Conservation (phyloP, 192 early-diverging fungal species). For the Linnemannia schmuckeri region DNA sequence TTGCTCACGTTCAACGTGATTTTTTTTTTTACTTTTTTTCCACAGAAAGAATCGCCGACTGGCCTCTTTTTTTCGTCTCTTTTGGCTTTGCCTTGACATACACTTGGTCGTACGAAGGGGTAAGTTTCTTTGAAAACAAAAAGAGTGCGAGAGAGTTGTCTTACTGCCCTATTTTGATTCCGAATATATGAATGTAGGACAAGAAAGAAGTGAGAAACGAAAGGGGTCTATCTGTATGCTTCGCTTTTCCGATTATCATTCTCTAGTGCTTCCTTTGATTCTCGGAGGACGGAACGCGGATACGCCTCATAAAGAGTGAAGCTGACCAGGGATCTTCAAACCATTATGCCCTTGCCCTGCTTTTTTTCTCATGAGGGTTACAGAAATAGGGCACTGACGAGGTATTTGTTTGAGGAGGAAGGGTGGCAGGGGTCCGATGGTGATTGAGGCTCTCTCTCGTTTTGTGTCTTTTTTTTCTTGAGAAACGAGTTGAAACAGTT, state of each 20-base stretch:
- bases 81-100: neutral
- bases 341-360: neutral
- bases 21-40: neutral
- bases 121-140: neutral
- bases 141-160: neutral
- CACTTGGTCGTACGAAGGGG: neutral
- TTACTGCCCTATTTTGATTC: neutral
- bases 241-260: neutral
- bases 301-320: neutral
- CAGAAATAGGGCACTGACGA: neutral
- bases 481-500: neutral
- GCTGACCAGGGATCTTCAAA: neutral
- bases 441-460: constrained; percentile 14
- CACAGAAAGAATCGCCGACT: neutral
- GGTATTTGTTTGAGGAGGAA: neutral
- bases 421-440: neutral
- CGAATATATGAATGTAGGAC: neutral
- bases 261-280: no score
- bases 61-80: neutral
- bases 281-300: neutral
- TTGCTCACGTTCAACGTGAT: neutral
- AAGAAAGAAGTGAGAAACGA: neutral
- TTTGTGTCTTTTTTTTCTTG: neutral
- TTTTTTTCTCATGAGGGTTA: neutral
- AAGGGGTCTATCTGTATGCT: neutral